phyloP scores from a whole-genome alignment of 1,139 yeast genomes.

The Yamadazyma epiphylla region DNA sequence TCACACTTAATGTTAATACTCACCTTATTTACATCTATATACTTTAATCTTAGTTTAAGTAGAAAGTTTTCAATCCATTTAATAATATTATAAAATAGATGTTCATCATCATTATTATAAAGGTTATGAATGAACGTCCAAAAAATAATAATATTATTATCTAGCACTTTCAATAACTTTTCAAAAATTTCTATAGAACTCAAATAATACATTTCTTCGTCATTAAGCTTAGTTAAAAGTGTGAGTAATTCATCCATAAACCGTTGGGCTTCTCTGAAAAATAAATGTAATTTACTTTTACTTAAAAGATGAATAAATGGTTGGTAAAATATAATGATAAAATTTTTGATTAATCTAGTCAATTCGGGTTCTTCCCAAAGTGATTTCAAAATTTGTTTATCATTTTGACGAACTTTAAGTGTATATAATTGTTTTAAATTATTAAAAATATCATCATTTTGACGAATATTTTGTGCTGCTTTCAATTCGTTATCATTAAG shows the following conservation, averaged over 20 bases:
- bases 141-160: slow-evolving; percentile 65
- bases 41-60: slow-evolving; percentile 56
- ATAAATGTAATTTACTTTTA: slow-evolving; percentile 71
- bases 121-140: slow-evolving; percentile 76
- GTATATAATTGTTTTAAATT: slow-evolving; percentile 61
- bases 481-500: neutral
- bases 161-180: slow-evolving; percentile 58
- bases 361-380: slow-evolving; percentile 85
- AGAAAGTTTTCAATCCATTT: slow-evolving; percentile 64
- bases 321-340: slow-evolving; percentile 75
- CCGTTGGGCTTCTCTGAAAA: slow-evolving; percentile 66
- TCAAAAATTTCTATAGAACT: slow-evolving; percentile 56
- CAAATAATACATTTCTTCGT: slow-evolving; percentile 45
- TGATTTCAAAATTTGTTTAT: slow-evolving; percentile 68
- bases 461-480: neutral
- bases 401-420: slow-evolving; percentile 63
- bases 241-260: slow-evolving; percentile 70
- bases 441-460: slow-evolving; percentile 26
- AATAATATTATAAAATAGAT: slow-evolving; percentile 65
- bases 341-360: slow-evolving; percentile 63
- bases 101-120: slow-evolving; percentile 68
- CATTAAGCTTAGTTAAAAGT: slow-evolving; percentile 42
- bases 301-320: slow-evolving; percentile 78
- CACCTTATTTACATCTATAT: slow-evolving; percentile 46
- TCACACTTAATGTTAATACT: slow-evolving; percentile 31